Conservation (phyloP, 169 alveolate genomes). For the Amoebophrya sp. region DNA sequence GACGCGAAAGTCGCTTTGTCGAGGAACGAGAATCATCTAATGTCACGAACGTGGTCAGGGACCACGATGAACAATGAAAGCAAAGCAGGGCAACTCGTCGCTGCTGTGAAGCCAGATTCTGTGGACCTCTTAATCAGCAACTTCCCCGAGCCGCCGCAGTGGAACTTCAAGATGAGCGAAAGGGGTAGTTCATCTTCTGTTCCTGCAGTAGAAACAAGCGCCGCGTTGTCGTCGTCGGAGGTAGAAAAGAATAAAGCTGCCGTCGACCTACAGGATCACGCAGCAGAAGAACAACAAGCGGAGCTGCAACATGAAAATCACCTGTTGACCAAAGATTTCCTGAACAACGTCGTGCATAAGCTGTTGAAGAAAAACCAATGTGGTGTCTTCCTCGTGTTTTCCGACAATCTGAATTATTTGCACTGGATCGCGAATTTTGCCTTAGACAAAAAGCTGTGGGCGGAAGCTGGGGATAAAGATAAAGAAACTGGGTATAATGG, state of each 20-base stretch:
- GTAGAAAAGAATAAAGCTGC: too few species aligned
- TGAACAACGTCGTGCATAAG: background rate
- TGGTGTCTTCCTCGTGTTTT: background rate
- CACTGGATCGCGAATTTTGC: background rate
- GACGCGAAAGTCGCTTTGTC: background rate
- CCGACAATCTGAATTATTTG: background rate
- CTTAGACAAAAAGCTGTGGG: background rate
- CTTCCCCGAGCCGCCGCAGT: background rate
- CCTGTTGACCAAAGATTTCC: background rate
- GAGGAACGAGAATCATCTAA: too few species aligned
- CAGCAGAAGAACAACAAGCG: background rate
- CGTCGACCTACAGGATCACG: too few species aligned
- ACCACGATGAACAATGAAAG: too few species aligned
- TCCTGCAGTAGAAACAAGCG: too few species aligned
- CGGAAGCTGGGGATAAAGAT: background rate
- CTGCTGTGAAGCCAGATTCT: background rate
- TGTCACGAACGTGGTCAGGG: too few species aligned
- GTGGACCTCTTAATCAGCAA: background rate
- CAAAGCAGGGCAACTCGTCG: too few species aligned
- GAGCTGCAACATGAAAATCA: background rate
- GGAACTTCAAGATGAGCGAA: background rate
- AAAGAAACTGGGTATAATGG: background rate
- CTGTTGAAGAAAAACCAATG: background rate
- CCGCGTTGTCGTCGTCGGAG: too few species aligned
- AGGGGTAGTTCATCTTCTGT: too few species aligned